Base-by-base conservation (phyloP, 1,139 yeast species). In the Yamadazyma buinensis region DNA sequence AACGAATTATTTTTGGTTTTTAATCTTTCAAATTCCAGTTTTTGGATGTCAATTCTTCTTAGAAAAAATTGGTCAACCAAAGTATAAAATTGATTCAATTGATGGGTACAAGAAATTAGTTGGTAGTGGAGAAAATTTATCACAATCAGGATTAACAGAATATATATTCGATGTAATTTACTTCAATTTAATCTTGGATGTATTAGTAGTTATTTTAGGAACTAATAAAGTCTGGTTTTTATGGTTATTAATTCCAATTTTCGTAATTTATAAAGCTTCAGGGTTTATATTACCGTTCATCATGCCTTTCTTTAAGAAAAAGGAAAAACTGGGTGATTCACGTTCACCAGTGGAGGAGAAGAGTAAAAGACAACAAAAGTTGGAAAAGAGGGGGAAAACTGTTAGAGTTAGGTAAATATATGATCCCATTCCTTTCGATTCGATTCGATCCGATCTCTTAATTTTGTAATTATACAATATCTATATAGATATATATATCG, bases 101-200 rank as follows among this genome's bases (percentile, higher is more conserved):
- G 47, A 55, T n/a, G 54, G 57, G 14, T 56, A 57, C 13, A 44
- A 44, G 15, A 58, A 57, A 35, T 61, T 84, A 35, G 52, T 73
- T 2, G 61, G 57, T 15, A 55, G 83, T 2, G 95, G 95, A 2
- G 78, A 74, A 29, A 90, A 86, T 50, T 65, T 85, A 40, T 57
- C 59, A 30, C 85, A 79, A 40, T 57, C 62, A 3, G 95, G 95
- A 0, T 61, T 86, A 29, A 81, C 80, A 15, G 95, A 86, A 55
- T 84, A 83, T 61, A 60, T 84, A 60, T 82, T 82, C 51, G 95
- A 86, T 52, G 59, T 84, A 15, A 66, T 86, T 37, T 85, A 85
- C 51, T 57, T 84, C 35, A 84, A 95, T 1, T 72, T 85, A 72
- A 49, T 72, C 12, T 65, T 81, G 42, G 80, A 79, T 45, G 36